Evolutionary conservation across 139 green algal genomes (phyloP).

Genomic region (Picochlorum sp.): DNA sequence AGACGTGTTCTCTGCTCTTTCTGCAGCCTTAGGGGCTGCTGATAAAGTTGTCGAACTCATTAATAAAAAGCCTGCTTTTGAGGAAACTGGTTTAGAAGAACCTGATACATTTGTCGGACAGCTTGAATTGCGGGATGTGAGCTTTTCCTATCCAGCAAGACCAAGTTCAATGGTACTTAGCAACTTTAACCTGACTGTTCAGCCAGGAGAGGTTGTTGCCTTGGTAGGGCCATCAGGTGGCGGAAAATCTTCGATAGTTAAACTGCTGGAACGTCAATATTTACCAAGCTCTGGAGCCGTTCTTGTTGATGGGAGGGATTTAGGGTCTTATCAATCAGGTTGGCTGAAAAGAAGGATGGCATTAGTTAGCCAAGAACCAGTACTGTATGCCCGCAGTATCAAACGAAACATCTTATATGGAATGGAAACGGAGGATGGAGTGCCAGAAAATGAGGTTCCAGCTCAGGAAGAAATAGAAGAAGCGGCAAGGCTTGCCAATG

Average conservation of each 20-base stretch:
- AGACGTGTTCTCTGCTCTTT: conserved; percentile 65
- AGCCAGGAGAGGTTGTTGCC: conserved; percentile 63
- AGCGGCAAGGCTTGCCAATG: conserved; percentile 52
- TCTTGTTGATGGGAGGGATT: conserved; percentile 61
- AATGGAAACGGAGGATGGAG: conserved; percentile 41
- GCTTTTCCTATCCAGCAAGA: conserved; percentile 72
- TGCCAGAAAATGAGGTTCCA: conserved; percentile 12
- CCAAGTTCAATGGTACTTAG: conserved; percentile 44
- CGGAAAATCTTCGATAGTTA: conserved; percentile 82
- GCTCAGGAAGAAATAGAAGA: conserved; percentile 17
- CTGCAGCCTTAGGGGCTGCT: conserved; percentile 65
- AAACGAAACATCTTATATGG: conserved; percentile 78
- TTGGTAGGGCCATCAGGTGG: conserved; percentile 74
- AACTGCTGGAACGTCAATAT: conserved; percentile 89
- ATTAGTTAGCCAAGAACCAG: conserved; percentile 71
- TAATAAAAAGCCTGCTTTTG: conserved; percentile 22
- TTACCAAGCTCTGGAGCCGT: conserved; percentile 46
- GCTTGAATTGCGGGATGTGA: conserved; percentile 57
- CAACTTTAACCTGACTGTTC: conserved; percentile 37
- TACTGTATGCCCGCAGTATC: conserved; percentile 70
- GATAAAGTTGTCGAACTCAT: conserved; percentile 73
- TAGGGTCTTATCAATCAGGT: conserved; percentile 40
- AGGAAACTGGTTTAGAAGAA: conserved; percentile 10
- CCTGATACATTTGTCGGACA: conserved; percentile 19
- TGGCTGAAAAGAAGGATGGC: conserved; percentile 49